Base-by-base conservation (phyloP, 805 yeast genomes). In the Candida sonorensis region DNA sequence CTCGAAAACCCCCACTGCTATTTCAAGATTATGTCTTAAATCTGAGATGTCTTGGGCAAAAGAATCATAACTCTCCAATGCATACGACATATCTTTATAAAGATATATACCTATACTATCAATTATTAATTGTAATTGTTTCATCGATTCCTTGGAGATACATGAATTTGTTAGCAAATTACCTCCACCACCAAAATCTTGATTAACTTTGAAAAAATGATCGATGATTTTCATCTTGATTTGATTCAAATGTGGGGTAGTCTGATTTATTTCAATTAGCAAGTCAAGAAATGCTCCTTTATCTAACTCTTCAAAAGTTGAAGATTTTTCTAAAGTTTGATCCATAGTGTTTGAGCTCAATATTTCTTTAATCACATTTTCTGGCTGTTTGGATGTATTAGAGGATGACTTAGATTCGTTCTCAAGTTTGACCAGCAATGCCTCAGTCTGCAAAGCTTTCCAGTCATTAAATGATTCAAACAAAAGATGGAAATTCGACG, bases 1-100 rank as follows among this genome's bases (percentile, higher is more conserved):
- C 37, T 75, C 81, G 30, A 53, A 55, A 1, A 70, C 48, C 2
- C 70, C 55, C 4, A 66, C 50, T 1, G 65, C 47, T 13, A 61
- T 46, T 2, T 27, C 23, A 8, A 31, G 16, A 15, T 15, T 14
- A 5, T 21, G 13, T 8, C 38, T 40, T 5, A 37, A 21, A 6
- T 17, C 12, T 2, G 29, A 23, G 4, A 24, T n/a, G 24, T 24
- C 29, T 6, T 17, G 16, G 2, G 15, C 12, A 12, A 6, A 7
- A 7, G n/a, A 20, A 18, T 22, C 21, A 20, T 23, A n/a, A n/a
- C n/a, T n/a, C n/a, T n/a, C 10, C 20, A 41, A 21, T 15, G 26
- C n/a, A n/a, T 44, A 18, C 12, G 26, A 18, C 26, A 44, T 30
- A 3, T 36, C 23, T n/a, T 44, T 49, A 31, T 39, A 50, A 7